Evolutionary conservation across 257 asterid species (phyloP), one percentile per base, ranked within the genome.

Genomic region (Mentha longifolia): DNA sequence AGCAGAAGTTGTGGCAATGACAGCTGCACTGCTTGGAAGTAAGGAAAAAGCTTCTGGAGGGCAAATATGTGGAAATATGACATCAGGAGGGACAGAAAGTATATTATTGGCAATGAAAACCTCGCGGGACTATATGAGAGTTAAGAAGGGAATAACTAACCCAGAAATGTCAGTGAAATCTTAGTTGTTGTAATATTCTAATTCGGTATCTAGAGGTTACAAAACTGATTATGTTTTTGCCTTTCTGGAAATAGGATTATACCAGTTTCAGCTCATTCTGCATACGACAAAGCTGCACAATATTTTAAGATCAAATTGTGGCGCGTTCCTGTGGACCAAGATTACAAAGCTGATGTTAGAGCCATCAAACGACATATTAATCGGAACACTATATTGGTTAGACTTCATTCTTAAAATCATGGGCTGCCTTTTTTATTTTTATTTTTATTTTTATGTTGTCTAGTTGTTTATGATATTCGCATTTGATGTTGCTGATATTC

Each of bases 11-110:
- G 95, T 95, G 77, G 84, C 88, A 17, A 95, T 95, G 98, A 88
- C 98, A 20, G 99, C 98, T 74, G 84, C 98, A 49, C 83, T 95
- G 46, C 96, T 95, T 39, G 99, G 99, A 52, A 87, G 97, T 58
- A 89, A 86, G 76, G 98, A 92, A 75, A 88, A 84, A 75, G 67
- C 81, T 61, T 84, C 95, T 30, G 98, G 97, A 54, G 96, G 97
- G 73, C 82, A 89, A 81, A 64, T 95, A 52, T 95, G 99, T 76
- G 99, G 99, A 72, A 95, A 95, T 77, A 95, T 95, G 99, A 95
- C 98, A 41, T 95, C 99, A 17, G 99, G 99, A 49, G 99, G 99
- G 71, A 92, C 99, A 49, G 99, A 95, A 75, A 95, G 99, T 82
- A 95, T 95, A 84, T 71, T 92, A 72, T 45, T 95, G 81, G 99